Evolutionary conservation across 306 rosid genomes (phyloP).

Genomic region (Casuarina glauca): DNA sequence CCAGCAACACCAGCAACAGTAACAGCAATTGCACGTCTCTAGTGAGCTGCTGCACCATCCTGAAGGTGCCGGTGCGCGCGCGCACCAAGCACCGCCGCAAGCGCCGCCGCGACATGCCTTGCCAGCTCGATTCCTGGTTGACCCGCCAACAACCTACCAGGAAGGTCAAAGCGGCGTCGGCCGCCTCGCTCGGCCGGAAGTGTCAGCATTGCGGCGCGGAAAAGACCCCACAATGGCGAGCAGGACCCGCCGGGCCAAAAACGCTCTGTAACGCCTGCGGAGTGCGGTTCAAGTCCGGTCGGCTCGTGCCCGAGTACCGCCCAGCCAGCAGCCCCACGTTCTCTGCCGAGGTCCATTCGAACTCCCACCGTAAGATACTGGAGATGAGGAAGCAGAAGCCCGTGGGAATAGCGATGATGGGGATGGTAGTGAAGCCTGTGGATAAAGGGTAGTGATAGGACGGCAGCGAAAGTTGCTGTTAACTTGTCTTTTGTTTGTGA

Average conservation of each 20-base stretch:
- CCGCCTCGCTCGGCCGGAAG: conserved; percentile 39
- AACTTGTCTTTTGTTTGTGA: conserved; percentile 15
- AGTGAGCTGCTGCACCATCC: conserved; percentile 48
- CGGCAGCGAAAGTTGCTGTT: conserved; percentile 1
- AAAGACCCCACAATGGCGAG: conserved; percentile 77
- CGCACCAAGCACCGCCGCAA: conserved; percentile 54
- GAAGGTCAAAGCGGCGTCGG: conserved; percentile 7
- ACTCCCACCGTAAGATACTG: conserved; percentile 68
- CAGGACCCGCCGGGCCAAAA: conserved; percentile 67
- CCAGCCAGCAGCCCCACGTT: conserved; percentile 76
- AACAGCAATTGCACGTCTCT: conserved; percentile 33
- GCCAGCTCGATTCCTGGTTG: conserved; percentile 35
- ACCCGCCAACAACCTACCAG: conserved; percentile 18
- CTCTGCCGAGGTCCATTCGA: conserved; percentile 58
- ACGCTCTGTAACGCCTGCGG: conserved; percentile 91
- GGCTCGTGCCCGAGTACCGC: conserved; percentile 73
- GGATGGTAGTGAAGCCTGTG: conserved; percentile 34
- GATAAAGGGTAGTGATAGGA: conserved; percentile 39
- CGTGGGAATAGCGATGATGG: conserved; percentile 15
- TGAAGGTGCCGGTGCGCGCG: conserved; percentile 61
- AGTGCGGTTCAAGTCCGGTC: conserved; percentile 64
- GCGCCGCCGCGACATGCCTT: conserved; percentile 31
- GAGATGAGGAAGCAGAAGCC: conserved; percentile 67
- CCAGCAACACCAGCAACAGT: conserved; percentile 18
- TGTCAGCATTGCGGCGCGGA: conserved; percentile 76